Conservation (phyloP, 2,329 filamentous ascomycete species). For the Alternaria ventricosa region DNA sequence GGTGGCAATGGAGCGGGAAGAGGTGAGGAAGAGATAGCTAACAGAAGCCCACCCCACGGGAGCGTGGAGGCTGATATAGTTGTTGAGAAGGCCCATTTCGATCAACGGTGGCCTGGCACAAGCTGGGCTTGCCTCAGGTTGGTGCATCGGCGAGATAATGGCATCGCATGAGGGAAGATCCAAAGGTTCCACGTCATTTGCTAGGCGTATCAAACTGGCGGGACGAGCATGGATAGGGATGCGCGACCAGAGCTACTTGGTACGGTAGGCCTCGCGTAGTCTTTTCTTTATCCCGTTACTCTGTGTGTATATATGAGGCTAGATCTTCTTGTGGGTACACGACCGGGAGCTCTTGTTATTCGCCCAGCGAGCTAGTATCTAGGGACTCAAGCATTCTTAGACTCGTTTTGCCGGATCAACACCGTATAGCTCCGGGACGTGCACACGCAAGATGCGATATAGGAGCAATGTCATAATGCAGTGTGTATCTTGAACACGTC, state of each 20-base stretch:
- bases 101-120: conserved; percentile 37
- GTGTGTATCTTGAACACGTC: conserved; percentile 24
- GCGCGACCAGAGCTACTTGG: conserved; percentile 35
- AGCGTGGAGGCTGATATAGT: conserved; percentile 50
- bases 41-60: conserved; percentile 44
- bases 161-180: conserved; percentile 38
- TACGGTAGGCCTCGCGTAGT: conserved; percentile 39
- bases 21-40: conserved; percentile 35
- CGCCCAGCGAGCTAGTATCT: conserved; percentile 21
- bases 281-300: conserved; percentile 46
- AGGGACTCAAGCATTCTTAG: conserved; percentile 23
- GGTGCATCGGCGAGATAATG: conserved; percentile 49
- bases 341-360: conserved; percentile 24
- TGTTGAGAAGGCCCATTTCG: conserved; percentile 31
- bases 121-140: conserved; percentile 39
- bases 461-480: conserved; percentile 30
- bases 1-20: conserved; percentile 29
- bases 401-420: conserved; percentile 43
- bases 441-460: conserved; percentile 25
- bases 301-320: conserved; percentile 39
- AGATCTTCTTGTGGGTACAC: conserved; percentile 40
- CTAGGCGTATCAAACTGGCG: conserved; percentile 46
- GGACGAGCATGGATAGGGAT: conserved; percentile 45
- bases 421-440: conserved; percentile 32
- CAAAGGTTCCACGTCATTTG: conserved; percentile 47